Base-by-base conservation (phyloP, 2,329 filamentous ascomycete species). In the Calonectria pseudoturangicola region DNA sequence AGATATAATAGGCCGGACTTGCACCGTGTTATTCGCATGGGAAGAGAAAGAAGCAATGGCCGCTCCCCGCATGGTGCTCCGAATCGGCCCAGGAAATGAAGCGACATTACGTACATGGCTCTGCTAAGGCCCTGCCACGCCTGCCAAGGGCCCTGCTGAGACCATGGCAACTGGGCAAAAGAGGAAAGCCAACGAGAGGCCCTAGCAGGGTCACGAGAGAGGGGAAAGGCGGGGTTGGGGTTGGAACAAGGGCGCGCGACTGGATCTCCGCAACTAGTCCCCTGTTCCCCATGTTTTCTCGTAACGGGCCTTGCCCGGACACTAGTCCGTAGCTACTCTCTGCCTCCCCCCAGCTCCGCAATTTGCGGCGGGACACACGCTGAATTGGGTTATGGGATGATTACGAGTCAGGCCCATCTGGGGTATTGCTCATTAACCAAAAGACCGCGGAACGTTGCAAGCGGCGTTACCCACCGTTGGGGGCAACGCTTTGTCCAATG, bases 221-320 rank as follows among this genome's bases (percentile, higher is more conserved):
- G 50, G 65, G 65, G 65, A 47, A 67, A 45, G 51, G 39, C 54
- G 65, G 65, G 54, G 65, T 58, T 39, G 64, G 54, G 65, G 65
- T 33, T 41, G n/a, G n/a, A 58, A 67, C 18, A 27, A 67, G 65
- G 27, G 54, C 54, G 45, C 27, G 33, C 18, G 25, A 67, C 45
- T 67, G 65, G 50, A 56, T 66, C 36, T 66, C 47, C 48, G 54
- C 54, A 60, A 41, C 43, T 18, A 28, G 51, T 28, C 28, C 30
- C 45, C 30, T 45, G 33, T 66, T 50, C 63, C 63, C 63, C 63
- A 60, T 60, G 54, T 60, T 60, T 60, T 41, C 54, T 58, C 54
- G 33, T 28, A 21, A 36, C 51, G 51, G 54, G 54, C 33, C 54
- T 47, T 58, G 54, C n/a, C 33, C 54, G 54, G n/a, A 25, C 10